phyloP scores from a whole-genome alignment of 495 filamentous ascomycete species.

The Astrothelium macrocarpum region DNA sequence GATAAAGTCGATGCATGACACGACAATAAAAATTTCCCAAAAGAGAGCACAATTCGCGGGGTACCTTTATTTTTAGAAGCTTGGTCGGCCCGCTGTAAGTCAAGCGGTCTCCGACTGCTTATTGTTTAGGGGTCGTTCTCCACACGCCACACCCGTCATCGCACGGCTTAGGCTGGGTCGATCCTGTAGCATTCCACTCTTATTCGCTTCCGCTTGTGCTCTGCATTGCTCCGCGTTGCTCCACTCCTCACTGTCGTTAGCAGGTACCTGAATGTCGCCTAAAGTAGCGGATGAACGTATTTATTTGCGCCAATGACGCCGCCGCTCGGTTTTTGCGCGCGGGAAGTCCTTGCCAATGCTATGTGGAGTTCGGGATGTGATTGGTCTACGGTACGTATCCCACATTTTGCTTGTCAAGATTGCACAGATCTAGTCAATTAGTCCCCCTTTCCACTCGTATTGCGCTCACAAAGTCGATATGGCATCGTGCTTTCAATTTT shows the following conservation, averaged over 20 bases:
- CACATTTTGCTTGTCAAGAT: background rate
- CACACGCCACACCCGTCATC: constrained; percentile 3
- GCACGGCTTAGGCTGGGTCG: background rate
- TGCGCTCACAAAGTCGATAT: background rate
- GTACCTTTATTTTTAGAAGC: constrained; percentile 2
- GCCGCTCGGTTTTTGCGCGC: background rate
- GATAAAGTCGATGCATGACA: background rate
- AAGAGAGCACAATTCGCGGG: background rate
- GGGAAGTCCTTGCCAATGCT: background rate
- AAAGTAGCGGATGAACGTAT: background rate
- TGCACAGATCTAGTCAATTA: background rate
- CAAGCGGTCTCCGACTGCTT: background rate
- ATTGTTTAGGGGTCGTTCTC: background rate
- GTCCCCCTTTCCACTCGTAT: background rate
- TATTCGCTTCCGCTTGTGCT: background rate
- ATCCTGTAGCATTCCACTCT: background rate
- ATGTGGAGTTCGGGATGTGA: background rate
- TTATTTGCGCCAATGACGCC: background rate
- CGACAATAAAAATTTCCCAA: background rate
- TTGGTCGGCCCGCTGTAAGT: background rate
- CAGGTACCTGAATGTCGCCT: background rate
- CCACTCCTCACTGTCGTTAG: background rate
- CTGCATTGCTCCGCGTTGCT: background rate
- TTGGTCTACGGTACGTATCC: background rate
- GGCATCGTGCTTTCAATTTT: background rate